These are phyloP conservation scores for Cryoendolithus antarcticus DNA, from an alignment of 2,329 filamentous ascomycete genomes.

Conservation along the genomic window DNA sequence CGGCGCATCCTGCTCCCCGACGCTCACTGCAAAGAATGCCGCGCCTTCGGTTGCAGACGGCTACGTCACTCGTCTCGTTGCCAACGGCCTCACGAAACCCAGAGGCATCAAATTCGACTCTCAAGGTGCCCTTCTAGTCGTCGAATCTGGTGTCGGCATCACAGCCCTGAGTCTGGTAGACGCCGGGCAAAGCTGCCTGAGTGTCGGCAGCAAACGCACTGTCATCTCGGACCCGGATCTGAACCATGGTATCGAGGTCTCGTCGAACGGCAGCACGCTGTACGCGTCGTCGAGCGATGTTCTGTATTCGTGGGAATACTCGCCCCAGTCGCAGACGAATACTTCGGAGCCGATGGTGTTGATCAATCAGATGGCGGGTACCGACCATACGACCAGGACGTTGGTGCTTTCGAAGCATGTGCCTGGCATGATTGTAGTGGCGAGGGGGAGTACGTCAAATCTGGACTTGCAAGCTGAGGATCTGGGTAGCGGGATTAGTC, in stretches of 20 bases:
- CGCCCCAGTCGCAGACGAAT: conserved; percentile 26
- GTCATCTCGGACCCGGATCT: conserved; percentile 23
- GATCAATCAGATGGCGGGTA: conserved; percentile 48
- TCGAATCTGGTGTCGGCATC: conserved; percentile 27
- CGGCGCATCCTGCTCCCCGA: conserved; percentile 21
- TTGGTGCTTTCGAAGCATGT: conserved; percentile 46
- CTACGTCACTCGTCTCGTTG: conserved; percentile 33
- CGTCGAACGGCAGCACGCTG: conserved; percentile 35
- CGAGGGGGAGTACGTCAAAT: conserved; percentile 52
- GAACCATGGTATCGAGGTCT: conserved; percentile 40
- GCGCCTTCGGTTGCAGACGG: conserved; percentile 31
- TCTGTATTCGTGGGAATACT: conserved; percentile 54
- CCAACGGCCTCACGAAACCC: conserved; percentile 32
- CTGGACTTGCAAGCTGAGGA: conserved; percentile 44
- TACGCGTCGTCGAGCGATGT: conserved; percentile 44
- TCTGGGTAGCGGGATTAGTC: conserved; percentile 46
- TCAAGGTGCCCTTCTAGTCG: conserved; percentile 36
- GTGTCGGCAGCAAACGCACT: conserved; percentile 10
- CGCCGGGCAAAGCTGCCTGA: conserved; percentile 13
- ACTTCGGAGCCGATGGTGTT: conserved; percentile 41
- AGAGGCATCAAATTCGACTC: conserved; percentile 37
- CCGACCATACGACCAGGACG: conserved; percentile 55
- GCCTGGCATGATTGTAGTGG: conserved; percentile 49
- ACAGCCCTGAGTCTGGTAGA: conserved; percentile 13
- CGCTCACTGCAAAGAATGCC: conserved; percentile 25